Evolutionary conservation across 2,329 filamentous ascomycete genomes (phyloP), one percentile per base, ranked within the genome.

Genomic region (Mycosphaerelloides madeirae): DNA sequence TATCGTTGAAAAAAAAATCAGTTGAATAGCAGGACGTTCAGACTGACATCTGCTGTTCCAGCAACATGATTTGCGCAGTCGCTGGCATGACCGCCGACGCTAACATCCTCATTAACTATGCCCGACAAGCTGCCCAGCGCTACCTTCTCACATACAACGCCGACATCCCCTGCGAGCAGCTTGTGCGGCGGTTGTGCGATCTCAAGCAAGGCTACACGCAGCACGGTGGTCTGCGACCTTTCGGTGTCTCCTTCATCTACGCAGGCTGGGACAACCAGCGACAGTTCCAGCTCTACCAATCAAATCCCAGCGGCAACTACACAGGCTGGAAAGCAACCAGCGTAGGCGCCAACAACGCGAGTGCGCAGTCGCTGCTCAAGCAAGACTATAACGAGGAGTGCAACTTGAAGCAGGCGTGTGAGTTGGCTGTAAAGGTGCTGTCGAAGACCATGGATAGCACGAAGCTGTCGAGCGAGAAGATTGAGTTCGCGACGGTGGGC

Each of bases 381-480:
- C 93, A 98, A 70, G 93, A 98, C 70, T 98, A 98, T 76, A 96
- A 97, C 78, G 93, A 98, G 72, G 90, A 97, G 59, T 97, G 90
- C 69, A 85, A 87, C 56, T 70, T 98, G 64, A 87, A 95, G 74
- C 93, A 98, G 74, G 93, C 94, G 3, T 98, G 93, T 67, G 89
- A 85, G 43, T 85, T 96, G 78, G 93, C 93, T 9, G 93, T 98
- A 67, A 98, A 98, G 79, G 93, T 98, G 53, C 73, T 98, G 56
- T 97, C 93, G 79, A 98, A 98, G 83, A 98, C 93, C 5, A 98
- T 98, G 94, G 93, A 98, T 69, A 95, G 90, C 43, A 97, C 91
- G 43, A 98, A 96, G 78, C 73, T 98, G 65, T 96, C 89, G 76
- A 95, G 89, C 65, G 93, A 98, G 79, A 98, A 98, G 81, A 95